phyloP scores from a whole-genome alignment of 2,329 filamentous ascomycete species.

The Cladosporium sp. region DNA sequence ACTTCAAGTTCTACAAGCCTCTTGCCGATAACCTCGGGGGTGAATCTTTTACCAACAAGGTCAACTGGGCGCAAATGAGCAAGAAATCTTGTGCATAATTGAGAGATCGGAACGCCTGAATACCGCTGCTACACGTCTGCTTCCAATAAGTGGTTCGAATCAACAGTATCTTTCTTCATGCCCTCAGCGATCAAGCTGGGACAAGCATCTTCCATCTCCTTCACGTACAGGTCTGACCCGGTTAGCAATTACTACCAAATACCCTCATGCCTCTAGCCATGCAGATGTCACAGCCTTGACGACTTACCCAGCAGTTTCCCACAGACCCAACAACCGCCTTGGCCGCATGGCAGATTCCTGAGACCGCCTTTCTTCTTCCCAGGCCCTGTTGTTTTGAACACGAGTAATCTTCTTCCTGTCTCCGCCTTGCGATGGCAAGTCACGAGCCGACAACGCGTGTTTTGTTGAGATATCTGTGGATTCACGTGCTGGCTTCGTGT shows the following conservation, averaged over 20 bases:
- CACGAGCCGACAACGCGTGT: background rate
- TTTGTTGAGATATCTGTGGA: background rate
- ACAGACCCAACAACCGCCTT: constrained; percentile 6
- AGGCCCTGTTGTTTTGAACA: constrained; percentile 9
- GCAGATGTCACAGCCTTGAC: background rate
- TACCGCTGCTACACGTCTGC: background rate
- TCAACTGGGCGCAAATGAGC: background rate
- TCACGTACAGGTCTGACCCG: background rate
- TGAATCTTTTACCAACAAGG: background rate
- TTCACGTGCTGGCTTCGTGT: background rate
- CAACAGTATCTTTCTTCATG: background rate
- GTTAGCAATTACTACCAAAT: background rate
- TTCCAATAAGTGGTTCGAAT: background rate
- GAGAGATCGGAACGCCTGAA: background rate
- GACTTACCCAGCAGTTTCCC: constrained; percentile 11
- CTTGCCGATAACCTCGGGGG: background rate
- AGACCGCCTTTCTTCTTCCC: background rate
- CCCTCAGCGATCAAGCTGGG: background rate
- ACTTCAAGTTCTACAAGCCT: background rate
- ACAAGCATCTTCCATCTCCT: background rate
- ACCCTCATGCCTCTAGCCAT: background rate
- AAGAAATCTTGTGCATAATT: background rate
- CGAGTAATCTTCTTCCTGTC: background rate
- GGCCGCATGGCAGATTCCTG: constrained; percentile 1
- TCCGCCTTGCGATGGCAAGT: background rate